phyloP scores from a whole-genome alignment of 768 basidiomycete species.

The Ramaria sp. region DNA sequence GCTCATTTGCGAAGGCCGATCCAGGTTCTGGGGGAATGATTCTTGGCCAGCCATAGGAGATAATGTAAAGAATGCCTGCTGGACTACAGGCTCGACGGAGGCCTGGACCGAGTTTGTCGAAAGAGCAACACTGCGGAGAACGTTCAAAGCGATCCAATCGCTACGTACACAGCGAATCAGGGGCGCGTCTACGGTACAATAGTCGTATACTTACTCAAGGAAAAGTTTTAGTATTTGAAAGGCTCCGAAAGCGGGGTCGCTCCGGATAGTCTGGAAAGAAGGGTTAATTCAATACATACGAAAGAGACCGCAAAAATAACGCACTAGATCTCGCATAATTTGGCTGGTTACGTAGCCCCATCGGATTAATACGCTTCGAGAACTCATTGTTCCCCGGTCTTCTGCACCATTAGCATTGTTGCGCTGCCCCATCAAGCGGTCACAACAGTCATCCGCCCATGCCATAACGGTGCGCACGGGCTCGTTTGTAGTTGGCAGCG shows the following conservation, averaged over 20 bases:
- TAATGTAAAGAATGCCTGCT: conserved; percentile 77
- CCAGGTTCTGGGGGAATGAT: conserved; percentile 51
- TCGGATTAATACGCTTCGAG: conserved; percentile 76
- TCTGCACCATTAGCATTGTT: conserved; percentile 49
- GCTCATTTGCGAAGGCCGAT: conserved; percentile 56
- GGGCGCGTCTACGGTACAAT: not conserved
- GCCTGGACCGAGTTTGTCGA: conserved; percentile 88
- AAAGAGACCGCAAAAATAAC: conserved; percentile 17
- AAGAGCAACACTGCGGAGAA: conserved; percentile 74
- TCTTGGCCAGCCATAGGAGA: conserved; percentile 89
- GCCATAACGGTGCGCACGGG: conserved; percentile 82
- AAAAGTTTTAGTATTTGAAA: conserved; percentile 89
- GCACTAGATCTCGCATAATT: conserved; percentile 82
- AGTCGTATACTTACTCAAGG: conserved; percentile 55
- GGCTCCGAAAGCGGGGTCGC: conserved; percentile 85
- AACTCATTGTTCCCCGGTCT: conserved; percentile 74
- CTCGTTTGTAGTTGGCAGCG: conserved; percentile 58
- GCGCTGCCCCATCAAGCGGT: conserved; percentile 59
- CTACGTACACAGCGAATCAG: conserved; percentile 26
- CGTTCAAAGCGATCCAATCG: conserved; percentile 88
- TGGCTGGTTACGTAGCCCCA: conserved; percentile 93
- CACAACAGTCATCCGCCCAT: conserved; percentile 88
- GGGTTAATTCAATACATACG: not conserved
- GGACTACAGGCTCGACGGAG: conserved; percentile 86
- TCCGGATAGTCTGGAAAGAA: conserved; percentile 67